A percentile compares a stretch with the other conserved stretches of the same genome.
These are phyloP conservation scores for Gaeumannomyces tritici DNA, from an alignment of 2,329 filamentous ascomycete genomes.

Conservation along the genomic window DNA sequence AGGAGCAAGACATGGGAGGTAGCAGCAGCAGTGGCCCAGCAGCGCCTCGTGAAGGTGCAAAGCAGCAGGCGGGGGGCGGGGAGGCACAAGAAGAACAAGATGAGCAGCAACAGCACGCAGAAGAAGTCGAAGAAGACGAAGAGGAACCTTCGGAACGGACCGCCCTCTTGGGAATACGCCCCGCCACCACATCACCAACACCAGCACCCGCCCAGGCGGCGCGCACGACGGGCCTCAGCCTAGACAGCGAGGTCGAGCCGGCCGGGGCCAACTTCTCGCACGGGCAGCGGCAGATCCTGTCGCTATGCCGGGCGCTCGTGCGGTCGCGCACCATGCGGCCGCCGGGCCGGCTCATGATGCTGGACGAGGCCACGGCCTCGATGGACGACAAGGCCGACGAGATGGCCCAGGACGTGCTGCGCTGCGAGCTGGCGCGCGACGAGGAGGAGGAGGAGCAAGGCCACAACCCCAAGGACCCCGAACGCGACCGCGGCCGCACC, in stretches of 20 bases:
- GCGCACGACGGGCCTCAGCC: conserved; percentile 15
- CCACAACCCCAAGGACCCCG: too few species aligned
- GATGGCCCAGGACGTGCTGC: conserved; percentile 43
- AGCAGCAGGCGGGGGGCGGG: too few species aligned
- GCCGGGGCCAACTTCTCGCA: conserved; percentile 47
- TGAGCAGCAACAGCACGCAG: too few species aligned
- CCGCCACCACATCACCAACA: background rate
- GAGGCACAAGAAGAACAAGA: too few species aligned
- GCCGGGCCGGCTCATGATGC: conserved; percentile 42
- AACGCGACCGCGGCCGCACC: conserved; percentile 38
- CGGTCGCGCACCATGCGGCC: conserved; percentile 15
- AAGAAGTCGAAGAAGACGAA: background rate
- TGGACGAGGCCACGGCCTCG: conserved; percentile 50
- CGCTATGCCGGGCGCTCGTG: conserved; percentile 45
- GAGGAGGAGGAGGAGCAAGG: background rate
- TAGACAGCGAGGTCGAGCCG: conserved; percentile 38
- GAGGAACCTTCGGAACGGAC: conserved; percentile 6
- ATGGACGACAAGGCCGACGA: conserved; percentile 50
- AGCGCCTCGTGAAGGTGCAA: too few species aligned
- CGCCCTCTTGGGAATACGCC: conserved; percentile 7
- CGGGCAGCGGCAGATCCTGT: conserved; percentile 48
- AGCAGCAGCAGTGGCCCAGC: too few species aligned
- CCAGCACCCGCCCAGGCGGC: background rate
- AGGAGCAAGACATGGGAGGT: too few species aligned
- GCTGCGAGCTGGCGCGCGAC: conserved; percentile 30